Conservation (phyloP, 192 early-diverging fungal genomes). For the Entomortierella chlamydospora region DNA sequence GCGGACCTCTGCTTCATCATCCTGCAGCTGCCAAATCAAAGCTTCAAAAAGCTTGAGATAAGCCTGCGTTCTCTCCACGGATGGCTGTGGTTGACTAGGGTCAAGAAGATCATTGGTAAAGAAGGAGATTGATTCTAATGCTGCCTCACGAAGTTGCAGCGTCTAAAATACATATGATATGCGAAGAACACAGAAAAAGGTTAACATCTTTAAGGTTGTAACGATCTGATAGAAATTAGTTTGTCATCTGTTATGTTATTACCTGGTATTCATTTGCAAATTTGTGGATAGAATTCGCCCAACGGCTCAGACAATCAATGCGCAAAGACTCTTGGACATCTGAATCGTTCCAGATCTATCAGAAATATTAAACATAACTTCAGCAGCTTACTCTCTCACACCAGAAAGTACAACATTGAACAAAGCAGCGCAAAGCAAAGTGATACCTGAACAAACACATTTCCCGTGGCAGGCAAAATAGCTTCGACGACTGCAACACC, state of each 20-base stretch:
- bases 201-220: too few relatives aligned
- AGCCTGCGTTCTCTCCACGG: constrained; percentile 52
- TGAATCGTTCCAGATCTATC: constrained; percentile 42
- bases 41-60: constrained; percentile 52
- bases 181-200: too few relatives aligned
- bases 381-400: too few relatives aligned
- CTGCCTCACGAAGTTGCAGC: constrained; percentile 67
- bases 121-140: constrained; percentile 56
- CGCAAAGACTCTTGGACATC: constrained; percentile 22
- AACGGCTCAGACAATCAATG: constrained; percentile 54
- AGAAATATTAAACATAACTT: too few relatives aligned
- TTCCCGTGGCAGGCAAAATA: constrained; percentile 66
- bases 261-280: constrained; percentile 60
- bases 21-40: constrained; percentile 72
- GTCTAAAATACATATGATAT: constrained; percentile 39
- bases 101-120: constrained; percentile 51
- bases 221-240: background rate
- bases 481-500: constrained; percentile 65
- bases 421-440: constrained; percentile 13
- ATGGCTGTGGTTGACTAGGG: constrained; percentile 53
- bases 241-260: background rate
- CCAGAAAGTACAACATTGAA: too few relatives aligned
- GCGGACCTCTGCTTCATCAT: constrained; percentile 84
- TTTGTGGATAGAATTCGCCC: constrained; percentile 52
- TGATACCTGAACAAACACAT: constrained; percentile 61